Base-by-base conservation (phyloP, 129 eudicot species). In the Mikania micrantha region DNA sequence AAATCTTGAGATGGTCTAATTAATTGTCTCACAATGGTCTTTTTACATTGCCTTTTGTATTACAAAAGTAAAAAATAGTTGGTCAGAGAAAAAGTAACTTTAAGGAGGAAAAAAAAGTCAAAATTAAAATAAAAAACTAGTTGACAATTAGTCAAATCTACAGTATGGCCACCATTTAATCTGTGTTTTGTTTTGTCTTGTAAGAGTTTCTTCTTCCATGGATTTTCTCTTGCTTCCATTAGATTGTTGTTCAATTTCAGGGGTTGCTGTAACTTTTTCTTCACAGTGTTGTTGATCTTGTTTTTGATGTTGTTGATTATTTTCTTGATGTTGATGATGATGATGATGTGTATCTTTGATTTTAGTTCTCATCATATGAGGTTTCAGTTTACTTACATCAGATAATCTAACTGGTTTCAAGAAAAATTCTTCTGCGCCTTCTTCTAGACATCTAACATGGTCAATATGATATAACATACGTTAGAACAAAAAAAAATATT, bases 371-470 rank as follows among this genome's bases (percentile, higher is more conserved):
- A 91, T 62, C 84, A 91, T 81, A 66, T 91, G 96, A 35, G 96
- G 98, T 79, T 69, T 88, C 49, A 91, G 85, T 79, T 84, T 91
- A 57, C 72, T 76, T 40, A 91, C 95, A 80, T 91, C 98, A 35
- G 98, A 75, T 70, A 83, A 65, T 67, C 83, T 83, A 67, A 91
- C 98, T 15, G 98, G 98, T 81, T 91, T 91, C 7, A 91, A 84
- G 66, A 91, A 83, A 71, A 91, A 91, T 54, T 91, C 98, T 40
- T 91, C 91, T 2, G 98, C 98, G 17, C 98, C 98, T 84, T 88
- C 98, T 70, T 91, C 96, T 69, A 91, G 79, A 68, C 98, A 91
- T 85, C 98, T 91, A 82, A 10, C 11, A 70, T 49, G 3, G 8
- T 20, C 42, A 7, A 67, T 67, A 47, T 38, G 42, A 42, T 36